Percentiles rank a stretch among this genome's conserved stretches.
These are phyloP conservation scores for Elsinoe australis DNA, from an alignment of 2,329 filamentous ascomycete genomes.

Conservation along the genomic window DNA sequence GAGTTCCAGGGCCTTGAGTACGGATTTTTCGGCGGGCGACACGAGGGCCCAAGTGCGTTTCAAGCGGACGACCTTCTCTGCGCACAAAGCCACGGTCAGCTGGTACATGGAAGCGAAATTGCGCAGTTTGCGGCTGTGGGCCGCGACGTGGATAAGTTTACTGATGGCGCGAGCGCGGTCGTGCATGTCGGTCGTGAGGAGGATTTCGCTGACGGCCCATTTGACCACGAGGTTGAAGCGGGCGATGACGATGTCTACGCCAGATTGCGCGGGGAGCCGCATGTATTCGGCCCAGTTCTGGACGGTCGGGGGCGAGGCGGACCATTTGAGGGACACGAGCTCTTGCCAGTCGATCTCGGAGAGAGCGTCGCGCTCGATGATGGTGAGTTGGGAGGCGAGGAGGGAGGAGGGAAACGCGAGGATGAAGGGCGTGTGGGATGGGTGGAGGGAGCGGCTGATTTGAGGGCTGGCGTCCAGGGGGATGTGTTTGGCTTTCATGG, in stretches of 20 bases:
- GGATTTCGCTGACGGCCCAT: conserved; percentile 72
- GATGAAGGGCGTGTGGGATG: conserved; percentile 64
- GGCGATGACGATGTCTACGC: conserved; percentile 75
- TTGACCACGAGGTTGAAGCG: conserved; percentile 85
- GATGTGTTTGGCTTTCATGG: conserved; percentile 9
- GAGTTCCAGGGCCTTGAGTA: conserved; percentile 60
- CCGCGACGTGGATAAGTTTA: conserved; percentile 75
- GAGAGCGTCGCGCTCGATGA: conserved; percentile 78
- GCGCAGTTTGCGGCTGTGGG: conserved; percentile 64
- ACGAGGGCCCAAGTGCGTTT: conserved; percentile 64
- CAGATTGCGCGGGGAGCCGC: conserved; percentile 33
- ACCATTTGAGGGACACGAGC: conserved; percentile 75
- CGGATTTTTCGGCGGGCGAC: conserved; percentile 55
- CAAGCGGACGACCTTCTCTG: conserved; percentile 58
- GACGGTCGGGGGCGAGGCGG: conserved; percentile 45
- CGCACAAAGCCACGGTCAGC: conserved; percentile 67
- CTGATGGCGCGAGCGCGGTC: conserved; percentile 70
- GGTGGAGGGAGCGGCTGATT: conserved; percentile 1
- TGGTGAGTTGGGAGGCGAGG: conserved; percentile 73
- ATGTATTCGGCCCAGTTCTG: conserved; percentile 68
- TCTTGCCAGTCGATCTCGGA: conserved; percentile 87
- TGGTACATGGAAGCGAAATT: conserved; percentile 83
- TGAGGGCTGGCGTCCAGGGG: conserved; percentile 2
- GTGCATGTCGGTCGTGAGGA: conserved; percentile 62
- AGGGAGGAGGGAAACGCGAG: conserved; percentile 72